phyloP scores from a whole-genome alignment of 2,329 filamentous ascomycete species.

The Apiospora hydei region DNA sequence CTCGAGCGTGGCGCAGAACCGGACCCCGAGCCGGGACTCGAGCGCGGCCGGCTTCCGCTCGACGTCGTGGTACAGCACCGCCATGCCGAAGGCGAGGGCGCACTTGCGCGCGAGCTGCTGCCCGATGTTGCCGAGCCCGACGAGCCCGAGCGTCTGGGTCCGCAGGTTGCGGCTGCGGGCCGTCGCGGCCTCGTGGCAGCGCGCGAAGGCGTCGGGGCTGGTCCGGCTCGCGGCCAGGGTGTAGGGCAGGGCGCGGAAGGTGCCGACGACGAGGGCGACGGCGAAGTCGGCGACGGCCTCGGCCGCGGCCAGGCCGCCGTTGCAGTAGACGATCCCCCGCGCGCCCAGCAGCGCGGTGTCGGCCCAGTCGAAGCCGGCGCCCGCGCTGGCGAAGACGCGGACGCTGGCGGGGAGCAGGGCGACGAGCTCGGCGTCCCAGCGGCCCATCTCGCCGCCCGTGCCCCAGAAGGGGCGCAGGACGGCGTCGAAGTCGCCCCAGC shows the following conservation, averaged over 20 bases:
- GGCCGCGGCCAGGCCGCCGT: slow-evolving; percentile 72
- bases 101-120: slow-evolving; percentile 67
- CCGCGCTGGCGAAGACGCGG: slow-evolving; percentile 65
- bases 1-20: slow-evolving; percentile 58
- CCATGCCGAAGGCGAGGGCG: slow-evolving; percentile 68
- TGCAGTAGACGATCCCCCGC: slow-evolving; percentile 75
- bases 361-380: slow-evolving; percentile 69
- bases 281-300: slow-evolving; percentile 78
- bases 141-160: slow-evolving; percentile 66
- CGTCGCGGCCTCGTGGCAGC: slow-evolving; percentile 67
- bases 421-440: slow-evolving; percentile 67
- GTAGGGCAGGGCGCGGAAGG: slow-evolving; percentile 74
- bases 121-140: slow-evolving; percentile 74
- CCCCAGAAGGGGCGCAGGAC: slow-evolving; percentile 69
- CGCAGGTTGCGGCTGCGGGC: slow-evolving; percentile 69
- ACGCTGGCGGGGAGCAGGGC: slow-evolving; percentile 58
- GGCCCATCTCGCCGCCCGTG: slow-evolving; percentile 70
- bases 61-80: slow-evolving; percentile 69
- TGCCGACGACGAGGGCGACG: slow-evolving; percentile 71
- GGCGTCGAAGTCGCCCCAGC: slow-evolving; percentile 62
- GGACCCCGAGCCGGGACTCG: slow-evolving; percentile 52
- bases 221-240: slow-evolving; percentile 60
- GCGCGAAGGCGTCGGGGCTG: slow-evolving; percentile 50
- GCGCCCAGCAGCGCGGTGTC: slow-evolving; percentile 66
- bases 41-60: slow-evolving; percentile 53